A percentile compares a stretch with the other conserved stretches of the same genome.
Conservation (phyloP, 768 basidiomycete species). For the Floccularia luteovirens region DNA sequence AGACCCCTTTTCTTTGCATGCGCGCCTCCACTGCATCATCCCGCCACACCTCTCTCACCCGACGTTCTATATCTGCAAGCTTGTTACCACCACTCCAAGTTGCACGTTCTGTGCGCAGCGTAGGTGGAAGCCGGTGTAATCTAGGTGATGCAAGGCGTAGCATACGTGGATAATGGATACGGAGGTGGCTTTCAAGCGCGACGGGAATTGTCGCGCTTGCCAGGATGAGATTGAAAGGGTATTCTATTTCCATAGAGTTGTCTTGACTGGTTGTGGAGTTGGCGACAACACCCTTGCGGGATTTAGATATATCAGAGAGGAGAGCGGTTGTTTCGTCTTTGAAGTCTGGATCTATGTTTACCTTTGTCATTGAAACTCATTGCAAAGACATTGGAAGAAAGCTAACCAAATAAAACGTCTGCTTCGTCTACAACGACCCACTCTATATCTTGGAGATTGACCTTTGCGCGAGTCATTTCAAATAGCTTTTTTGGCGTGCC, state of each 20-base stretch:
- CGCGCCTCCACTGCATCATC: constrained; percentile 37
- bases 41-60: constrained; percentile 69
- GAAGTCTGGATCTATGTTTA: constrained; percentile 68
- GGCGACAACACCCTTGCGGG: constrained; percentile 48
- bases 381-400: neutral
- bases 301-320: constrained; percentile 61
- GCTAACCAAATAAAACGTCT: constrained; percentile 78
- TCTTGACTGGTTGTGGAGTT: constrained; percentile 19
- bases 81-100: constrained; percentile 77
- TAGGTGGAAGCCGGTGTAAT: constrained; percentile 70
- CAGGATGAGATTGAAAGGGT: constrained; percentile 78
- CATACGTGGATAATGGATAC: constrained; percentile 50
- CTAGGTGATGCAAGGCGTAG: constrained; percentile 75
- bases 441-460: constrained; percentile 65
- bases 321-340: constrained; percentile 63
- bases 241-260: constrained; percentile 26
- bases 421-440: constrained; percentile 93
- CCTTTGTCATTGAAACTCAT: neutral
- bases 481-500: constrained; percentile 60
- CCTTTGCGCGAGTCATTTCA: constrained; percentile 47
- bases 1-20: neutral
- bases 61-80: constrained; percentile 69
- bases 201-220: constrained; percentile 85
- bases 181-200: constrained; percentile 59
- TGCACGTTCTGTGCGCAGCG: constrained; percentile 66